phyloP scores from a whole-genome alignment of 495 filamentous ascomycete species.

The Aspergillus ellipticus region DNA sequence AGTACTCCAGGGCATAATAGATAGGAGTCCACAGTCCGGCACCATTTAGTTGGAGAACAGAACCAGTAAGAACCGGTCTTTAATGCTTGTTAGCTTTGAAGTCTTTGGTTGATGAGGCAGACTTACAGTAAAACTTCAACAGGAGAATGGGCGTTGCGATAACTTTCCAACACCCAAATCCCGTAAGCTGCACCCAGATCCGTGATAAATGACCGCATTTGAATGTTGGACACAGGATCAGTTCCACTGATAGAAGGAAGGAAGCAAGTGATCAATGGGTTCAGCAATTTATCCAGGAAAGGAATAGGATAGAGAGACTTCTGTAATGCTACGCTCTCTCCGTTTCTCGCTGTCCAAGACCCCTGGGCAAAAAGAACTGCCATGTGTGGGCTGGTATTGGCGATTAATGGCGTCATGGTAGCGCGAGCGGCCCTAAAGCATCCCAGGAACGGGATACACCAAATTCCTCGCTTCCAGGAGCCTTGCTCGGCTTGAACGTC shows the following conservation, averaged over 20 bases:
- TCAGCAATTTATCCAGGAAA: conserved; percentile 10
- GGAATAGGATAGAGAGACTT: not conserved
- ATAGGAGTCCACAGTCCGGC: conserved; percentile 15
- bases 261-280: conserved; percentile 13
- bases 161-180: conserved; percentile 22
- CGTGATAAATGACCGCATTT: conserved; percentile 18
- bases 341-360: conserved; percentile 4
- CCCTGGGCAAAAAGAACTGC: not conserved
- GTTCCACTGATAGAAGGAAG: conserved; percentile 16
- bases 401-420: not conserved
- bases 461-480: conserved; percentile 3
- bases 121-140: conserved; percentile 9
- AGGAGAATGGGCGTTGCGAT: conserved; percentile 7
- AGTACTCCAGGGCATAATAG: conserved; percentile 17
- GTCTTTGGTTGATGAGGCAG: not conserved
- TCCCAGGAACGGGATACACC: conserved; percentile 1
- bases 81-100: not conserved
- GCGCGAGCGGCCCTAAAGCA: not conserved
- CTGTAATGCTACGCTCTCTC: conserved; percentile 5
- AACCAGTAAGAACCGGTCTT: conserved; percentile 11
- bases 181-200: conserved; percentile 13
- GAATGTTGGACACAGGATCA: conserved; percentile 4
- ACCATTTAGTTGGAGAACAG: conserved; percentile 10
- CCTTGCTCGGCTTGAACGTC: not conserved
- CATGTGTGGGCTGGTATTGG: not conserved